These are phyloP conservation scores for Colletotrichum zoysiae DNA, from an alignment of 2,329 filamentous ascomycete genomes.

Conservation along the genomic window DNA sequence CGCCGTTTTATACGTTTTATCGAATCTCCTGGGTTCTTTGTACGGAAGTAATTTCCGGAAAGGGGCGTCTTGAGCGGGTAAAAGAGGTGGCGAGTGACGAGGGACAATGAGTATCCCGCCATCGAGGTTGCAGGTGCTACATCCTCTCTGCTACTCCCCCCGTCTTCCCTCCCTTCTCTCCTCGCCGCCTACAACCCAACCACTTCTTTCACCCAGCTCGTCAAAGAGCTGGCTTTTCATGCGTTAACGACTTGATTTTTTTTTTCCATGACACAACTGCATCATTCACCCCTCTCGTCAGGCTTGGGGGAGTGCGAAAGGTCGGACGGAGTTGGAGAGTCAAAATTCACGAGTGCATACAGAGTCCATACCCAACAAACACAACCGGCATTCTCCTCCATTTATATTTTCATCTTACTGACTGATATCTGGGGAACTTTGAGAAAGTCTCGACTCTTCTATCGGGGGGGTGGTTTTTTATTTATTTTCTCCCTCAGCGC, in stretches of 20 bases:
- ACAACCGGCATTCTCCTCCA: not conserved
- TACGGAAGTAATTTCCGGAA: not conserved
- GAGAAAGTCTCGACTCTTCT: not conserved
- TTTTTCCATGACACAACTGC: conserved; percentile 9
- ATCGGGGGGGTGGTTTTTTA: not conserved
- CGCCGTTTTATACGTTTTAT: conserved; percentile 34
- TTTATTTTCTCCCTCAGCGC: not conserved
- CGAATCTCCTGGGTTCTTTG: not conserved
- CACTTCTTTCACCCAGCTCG: not conserved
- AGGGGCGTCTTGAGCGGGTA: not conserved
- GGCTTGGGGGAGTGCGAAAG: conserved; percentile 8
- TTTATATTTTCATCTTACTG: not conserved
- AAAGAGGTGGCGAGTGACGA: not conserved
- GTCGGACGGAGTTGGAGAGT: conserved; percentile 13
- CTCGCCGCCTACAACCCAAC: not conserved
- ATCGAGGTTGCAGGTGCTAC: not conserved
- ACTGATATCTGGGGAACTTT: not conserved
- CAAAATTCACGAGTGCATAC: not conserved
- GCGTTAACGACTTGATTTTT: conserved; percentile 7
- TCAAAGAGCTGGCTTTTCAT: not conserved
- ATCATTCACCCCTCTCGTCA: conserved; percentile 19
- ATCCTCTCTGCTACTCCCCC: no score
- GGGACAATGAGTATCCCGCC: not conserved
- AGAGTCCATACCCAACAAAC: conserved; percentile 2
- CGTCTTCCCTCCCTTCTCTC: not conserved